These are phyloP conservation scores for Cytospora piceae DNA, from an alignment of 2,329 filamentous ascomycete species.

Conservation along the genomic window DNA sequence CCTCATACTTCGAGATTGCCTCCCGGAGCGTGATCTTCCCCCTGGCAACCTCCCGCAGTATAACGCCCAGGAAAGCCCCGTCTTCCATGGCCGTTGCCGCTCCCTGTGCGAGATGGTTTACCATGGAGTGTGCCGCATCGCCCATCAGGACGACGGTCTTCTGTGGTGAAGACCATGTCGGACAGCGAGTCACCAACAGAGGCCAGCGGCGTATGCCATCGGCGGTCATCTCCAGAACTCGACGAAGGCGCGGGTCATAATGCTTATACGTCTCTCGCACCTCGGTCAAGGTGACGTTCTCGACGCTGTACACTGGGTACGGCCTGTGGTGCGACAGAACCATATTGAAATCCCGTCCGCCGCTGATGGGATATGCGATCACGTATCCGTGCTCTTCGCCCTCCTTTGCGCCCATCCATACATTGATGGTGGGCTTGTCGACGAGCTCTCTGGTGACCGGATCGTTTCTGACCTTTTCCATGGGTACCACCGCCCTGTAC, in stretches of 20 bases:
- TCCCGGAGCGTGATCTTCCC: slow-evolving; percentile 40
- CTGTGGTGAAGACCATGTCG: slow-evolving; percentile 45
- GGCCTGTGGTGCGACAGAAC: slow-evolving; percentile 47
- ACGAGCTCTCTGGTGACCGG: slow-evolving; percentile 44
- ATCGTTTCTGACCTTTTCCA: slow-evolving; percentile 46
- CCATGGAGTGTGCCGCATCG: slow-evolving; percentile 47
- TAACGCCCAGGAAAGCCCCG: slow-evolving; percentile 45
- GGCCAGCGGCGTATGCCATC: slow-evolving; percentile 44
- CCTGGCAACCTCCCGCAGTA: slow-evolving; percentile 41
- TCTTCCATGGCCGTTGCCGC: slow-evolving; percentile 51
- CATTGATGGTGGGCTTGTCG: slow-evolving; percentile 47
- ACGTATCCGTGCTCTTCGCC: slow-evolving; percentile 41
- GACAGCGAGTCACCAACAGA: slow-evolving; percentile 46
- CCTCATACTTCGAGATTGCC: slow-evolving; percentile 43
- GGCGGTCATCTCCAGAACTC: slow-evolving; percentile 46
- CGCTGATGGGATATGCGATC: slow-evolving; percentile 51
- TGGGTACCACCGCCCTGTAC: slow-evolving; percentile 50
- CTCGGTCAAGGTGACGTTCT: slow-evolving; percentile 47
- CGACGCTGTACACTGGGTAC: slow-evolving; percentile 41
- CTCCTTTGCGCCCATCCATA: slow-evolving; percentile 44
- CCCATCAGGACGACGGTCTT: slow-evolving; percentile 50
- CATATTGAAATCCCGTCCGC: slow-evolving; percentile 49
- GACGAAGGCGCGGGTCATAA: slow-evolving; percentile 49
- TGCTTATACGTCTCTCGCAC: slow-evolving; percentile 46
- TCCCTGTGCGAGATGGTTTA: slow-evolving; percentile 49